Evolutionary conservation across 139 green algal species (phyloP), one percentile per base, ranked within the genome.

Genomic region (Chara braunii): DNA sequence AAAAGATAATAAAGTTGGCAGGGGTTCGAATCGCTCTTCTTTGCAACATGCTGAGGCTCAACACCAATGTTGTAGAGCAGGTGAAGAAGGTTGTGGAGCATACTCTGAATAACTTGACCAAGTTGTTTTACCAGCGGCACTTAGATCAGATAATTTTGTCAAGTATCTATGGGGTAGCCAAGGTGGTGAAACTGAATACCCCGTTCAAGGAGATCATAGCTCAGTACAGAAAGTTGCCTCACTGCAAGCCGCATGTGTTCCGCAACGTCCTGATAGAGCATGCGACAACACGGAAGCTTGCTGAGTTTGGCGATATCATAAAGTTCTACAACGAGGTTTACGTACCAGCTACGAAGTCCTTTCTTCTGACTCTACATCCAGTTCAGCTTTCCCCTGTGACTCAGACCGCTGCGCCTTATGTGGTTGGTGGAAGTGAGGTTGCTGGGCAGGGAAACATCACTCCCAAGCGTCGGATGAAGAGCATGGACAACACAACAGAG

Each of bases 281-380:
- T 28, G 73, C 57, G 18, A 77, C 78, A 29, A 74, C 74, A 0
- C 72, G 18, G 18, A 18, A 18, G 18, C 18, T 26, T 18, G 40
- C 40, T n/a, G n/a, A n/a, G n/a, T n/a, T n/a, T n/a, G 85, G 82
- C 3, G 89, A 95, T 65, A 90, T 96, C 68, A 95, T 96, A 51
- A 66, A 78, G 3, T 95, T 95, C 70, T 96, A 96, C 79, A 96
- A 96, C 67, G 59, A 68, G 22, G 76, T 87, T n/a, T 89, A 91
- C 61, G 84, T 95, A 7, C 83, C 84, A 0, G 51, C 22, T 2
- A 60, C 76, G 24, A 83, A 78, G 62, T 14, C 24, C 2, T 70
- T 75, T 33, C 34, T 83, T 55, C 45, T 83, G 9, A 23, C 58
- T 12, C 24, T 82, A 9, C 35, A 12, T 1, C 30, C 14, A 67